Base-by-base conservation (phyloP, 2,329 filamentous ascomycete species). In the Cytospora mali region DNA sequence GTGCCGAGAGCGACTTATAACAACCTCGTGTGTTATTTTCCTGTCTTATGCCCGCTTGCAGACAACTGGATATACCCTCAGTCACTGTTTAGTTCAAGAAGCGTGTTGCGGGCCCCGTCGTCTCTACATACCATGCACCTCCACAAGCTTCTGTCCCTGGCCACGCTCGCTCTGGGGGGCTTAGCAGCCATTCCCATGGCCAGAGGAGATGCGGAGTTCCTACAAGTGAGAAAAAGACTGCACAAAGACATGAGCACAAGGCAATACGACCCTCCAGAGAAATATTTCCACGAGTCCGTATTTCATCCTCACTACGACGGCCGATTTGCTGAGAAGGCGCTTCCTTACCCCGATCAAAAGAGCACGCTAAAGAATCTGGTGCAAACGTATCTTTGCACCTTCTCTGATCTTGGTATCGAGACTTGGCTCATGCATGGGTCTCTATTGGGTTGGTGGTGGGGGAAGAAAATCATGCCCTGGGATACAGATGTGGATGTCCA, bases 371-470 rank as follows among this genome's bases (percentile, higher is more conserved):
- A 81, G 56, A 81, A 87, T 67, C 84, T 94, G 68, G 81, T 92
- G 58, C 85, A 88, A 69, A 87, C 90, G 29, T 94, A 93, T 72
- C 79, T 94, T 54, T 78, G 83, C 49, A 90, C 88, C 31, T 89
- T 90, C 70, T 77, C 80, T 55, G 82, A 85, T 42, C 79, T 91
- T 31, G 83, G 85, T 2, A 74, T 93, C 62, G 88, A 93, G 73
- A 93, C 91, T 6, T 94, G 91, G 91, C 84, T 94, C 64, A 90
- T 91, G 70, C 91, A 94, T 71, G 89, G 90, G n/a, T 90, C 89
- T n/a, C 77, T 94, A 31, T 78, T 95, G 33, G 91, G 91, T 7
- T 95, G 91, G 91, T 94, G 90, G 90, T 94, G 91, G 91, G 92
- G 91, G 69, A 80, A 80, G 54, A 78, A 77, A 72, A 82, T 90